phyloP scores from a whole-genome alignment of 768 basidiomycete species.

The Mycena kentingensis region DNA sequence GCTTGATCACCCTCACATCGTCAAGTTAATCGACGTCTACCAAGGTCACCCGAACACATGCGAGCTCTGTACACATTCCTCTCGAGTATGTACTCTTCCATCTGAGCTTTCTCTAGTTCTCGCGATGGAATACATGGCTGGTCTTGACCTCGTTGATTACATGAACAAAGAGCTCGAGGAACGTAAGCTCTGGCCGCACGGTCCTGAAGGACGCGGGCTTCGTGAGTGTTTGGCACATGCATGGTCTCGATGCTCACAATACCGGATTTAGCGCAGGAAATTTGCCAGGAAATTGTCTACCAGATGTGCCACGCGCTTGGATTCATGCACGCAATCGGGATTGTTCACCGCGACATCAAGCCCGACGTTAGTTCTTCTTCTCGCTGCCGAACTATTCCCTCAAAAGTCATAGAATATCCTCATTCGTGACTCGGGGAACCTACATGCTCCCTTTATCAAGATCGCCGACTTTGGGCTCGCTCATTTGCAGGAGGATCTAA shows the following conservation, averaged over 20 bases:
- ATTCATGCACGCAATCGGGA: conserved; percentile 8
- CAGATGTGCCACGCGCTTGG: conserved; percentile 21
- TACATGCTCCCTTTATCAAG: conserved; percentile 12
- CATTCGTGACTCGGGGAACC: background rate
- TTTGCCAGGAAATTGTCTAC: conserved; percentile 18
- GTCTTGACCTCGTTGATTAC: conserved; percentile 6
- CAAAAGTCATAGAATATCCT: conserved; percentile 15
- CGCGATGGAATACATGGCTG: conserved; percentile 14
- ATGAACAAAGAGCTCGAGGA: background rate
- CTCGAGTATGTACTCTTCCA: background rate
- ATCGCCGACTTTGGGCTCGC: conserved; percentile 22
- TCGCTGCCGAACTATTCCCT: background rate
- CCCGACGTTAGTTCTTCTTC: conserved; percentile 13
- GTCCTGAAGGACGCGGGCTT: background rate
- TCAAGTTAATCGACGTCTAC: conserved; percentile 1
- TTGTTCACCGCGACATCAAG: conserved; percentile 22
- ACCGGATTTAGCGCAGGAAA: conserved; percentile 5
- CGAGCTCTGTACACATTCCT: conserved; percentile 3
- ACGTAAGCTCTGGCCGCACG: background rate
- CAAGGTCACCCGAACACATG: background rate
- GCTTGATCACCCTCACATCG: conserved; percentile 12
- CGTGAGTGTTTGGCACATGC: conserved; percentile 1
- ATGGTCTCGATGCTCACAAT: background rate
- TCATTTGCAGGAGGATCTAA: background rate
- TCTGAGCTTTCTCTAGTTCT: conserved; percentile 7